Evolutionary conservation across 306 rosid species (phyloP), one percentile per base, ranked within the genome.

Genomic region (Rubus parviflorus): DNA sequence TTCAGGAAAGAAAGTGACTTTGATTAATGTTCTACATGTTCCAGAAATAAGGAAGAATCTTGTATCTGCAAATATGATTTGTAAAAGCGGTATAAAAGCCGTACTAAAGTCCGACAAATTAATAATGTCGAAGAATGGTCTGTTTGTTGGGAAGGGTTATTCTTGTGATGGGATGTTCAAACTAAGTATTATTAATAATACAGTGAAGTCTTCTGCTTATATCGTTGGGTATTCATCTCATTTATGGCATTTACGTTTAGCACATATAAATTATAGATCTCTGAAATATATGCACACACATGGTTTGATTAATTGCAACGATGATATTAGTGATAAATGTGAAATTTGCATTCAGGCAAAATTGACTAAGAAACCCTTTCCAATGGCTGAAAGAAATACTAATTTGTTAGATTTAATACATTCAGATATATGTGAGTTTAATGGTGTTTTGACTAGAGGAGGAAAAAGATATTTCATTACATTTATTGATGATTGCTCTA

Each of bases 111-210:
- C 1, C 52, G 4, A 23, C 30, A 43, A 74, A 9, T 9, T n/a
- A 2, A 42, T 45, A 16, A 5, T 60, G 49, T 23, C 47, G 0
- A 75, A 75, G 49, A 75, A 75, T 35, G 2, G 7, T 20, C 3
- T 16, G 25, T 75, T 75, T 63, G 47, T 75, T 23, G 51, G 62
- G 30, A 48, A 47, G 16, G 52, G 63, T 1, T 63, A 63, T 17
- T 35, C 62, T 47, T 62, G 23, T 75, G 79, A 75, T 17, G 61
- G 20, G 7, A 75, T 75, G 70, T 58, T 54, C 25, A 74, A 74
- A 60, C 77, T 74, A 5, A 58, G 8, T 60, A 74, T 42, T 25
- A 42, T 43, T 43, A 43, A 41, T 60, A 45, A 42, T 73, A 73
- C 23, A 23, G 54, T 23, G 5, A 60, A 60, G 45, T 58, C 11